These are phyloP conservation scores for Saccharomycopsis fodiens DNA, from an alignment of 805 yeast species.

Conservation along the genomic window DNA sequence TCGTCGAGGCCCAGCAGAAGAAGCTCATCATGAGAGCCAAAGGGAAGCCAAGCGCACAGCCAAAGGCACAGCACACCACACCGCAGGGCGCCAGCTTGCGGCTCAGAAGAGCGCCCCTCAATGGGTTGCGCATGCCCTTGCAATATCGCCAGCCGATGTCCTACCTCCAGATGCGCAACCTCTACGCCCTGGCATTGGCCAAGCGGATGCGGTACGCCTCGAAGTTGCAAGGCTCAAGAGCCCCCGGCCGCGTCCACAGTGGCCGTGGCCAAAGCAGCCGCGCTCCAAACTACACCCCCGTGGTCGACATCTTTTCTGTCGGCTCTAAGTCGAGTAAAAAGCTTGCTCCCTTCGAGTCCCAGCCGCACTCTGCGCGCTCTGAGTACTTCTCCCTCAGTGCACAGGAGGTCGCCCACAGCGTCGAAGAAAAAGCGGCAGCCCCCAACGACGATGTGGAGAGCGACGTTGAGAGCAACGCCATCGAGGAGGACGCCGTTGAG, in stretches of 20 bases:
- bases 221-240: neutral
- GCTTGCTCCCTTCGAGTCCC: conserved; percentile 16
- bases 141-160: no score
- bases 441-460: conserved; percentile 10
- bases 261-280: conserved; percentile 2
- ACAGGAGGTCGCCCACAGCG: neutral
- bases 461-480: conserved; percentile 16
- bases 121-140: no score
- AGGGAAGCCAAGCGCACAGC: conserved; percentile 7
- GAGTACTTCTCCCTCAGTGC: conserved; percentile 13
- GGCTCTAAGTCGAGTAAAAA: neutral
- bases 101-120: conserved; percentile 11
- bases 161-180: conserved; percentile 4
- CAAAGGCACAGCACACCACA: neutral
- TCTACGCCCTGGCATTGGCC: no score
- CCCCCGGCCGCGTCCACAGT: neutral
- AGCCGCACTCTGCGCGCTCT: conserved; percentile 13
- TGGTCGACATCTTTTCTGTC: conserved; percentile 14
- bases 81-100: conserved; percentile 1
- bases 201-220: no score
- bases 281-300: no score
- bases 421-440: neutral
- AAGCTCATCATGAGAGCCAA: conserved; percentile 11
- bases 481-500: conserved; percentile 15
- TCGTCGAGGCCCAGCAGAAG: conserved; percentile 17